phyloP scores from a whole-genome alignment of 2,329 filamentous ascomycete species.

The Xylaria sp. region DNA sequence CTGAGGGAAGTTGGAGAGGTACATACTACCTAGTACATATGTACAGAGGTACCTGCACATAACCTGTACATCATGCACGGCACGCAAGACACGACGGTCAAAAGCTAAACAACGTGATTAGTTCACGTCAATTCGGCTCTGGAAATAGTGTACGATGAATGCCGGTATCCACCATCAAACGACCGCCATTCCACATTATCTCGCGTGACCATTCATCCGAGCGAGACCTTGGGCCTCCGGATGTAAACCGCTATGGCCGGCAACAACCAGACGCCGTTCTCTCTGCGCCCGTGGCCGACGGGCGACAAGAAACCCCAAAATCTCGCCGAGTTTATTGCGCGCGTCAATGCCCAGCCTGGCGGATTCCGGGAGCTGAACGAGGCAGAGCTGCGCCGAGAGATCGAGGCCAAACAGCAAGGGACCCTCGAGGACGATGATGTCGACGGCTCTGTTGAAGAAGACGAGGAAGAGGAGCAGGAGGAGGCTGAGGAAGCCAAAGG shows the following conservation, averaged over 20 bases:
- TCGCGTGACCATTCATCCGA: constrained; percentile 3
- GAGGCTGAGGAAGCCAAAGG: constrained; percentile 49
- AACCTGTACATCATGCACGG: not conserved
- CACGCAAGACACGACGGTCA: constrained; percentile 1
- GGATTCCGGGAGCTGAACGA: constrained; percentile 86
- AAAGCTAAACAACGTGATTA: constrained; percentile 3
- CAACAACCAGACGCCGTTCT: constrained; percentile 56
- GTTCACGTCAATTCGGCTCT: not conserved
- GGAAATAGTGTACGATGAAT: not conserved
- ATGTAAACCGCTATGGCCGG: constrained; percentile 39
- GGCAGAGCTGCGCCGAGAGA: constrained; percentile 75
- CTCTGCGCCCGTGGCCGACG: constrained; percentile 72
- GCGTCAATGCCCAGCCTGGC: constrained; percentile 81
- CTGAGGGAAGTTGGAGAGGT: too few relatives aligned
- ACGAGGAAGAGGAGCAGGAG: constrained; percentile 54
- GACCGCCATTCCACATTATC: not conserved
- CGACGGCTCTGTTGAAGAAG: constrained; percentile 58
- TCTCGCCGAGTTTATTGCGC: constrained; percentile 79
- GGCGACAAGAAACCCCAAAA: constrained; percentile 67
- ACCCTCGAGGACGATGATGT: constrained; percentile 57
- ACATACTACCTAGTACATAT: too few relatives aligned
- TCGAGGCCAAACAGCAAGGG: constrained; percentile 59
- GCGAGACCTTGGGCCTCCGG: constrained; percentile 7
- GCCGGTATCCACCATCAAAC: not conserved
- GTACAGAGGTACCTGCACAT: not conserved